Evolutionary conservation across 495 filamentous ascomycete species (phyloP), one percentile per base, ranked within the genome.

Genomic region (Hypoxylon rickii): DNA sequence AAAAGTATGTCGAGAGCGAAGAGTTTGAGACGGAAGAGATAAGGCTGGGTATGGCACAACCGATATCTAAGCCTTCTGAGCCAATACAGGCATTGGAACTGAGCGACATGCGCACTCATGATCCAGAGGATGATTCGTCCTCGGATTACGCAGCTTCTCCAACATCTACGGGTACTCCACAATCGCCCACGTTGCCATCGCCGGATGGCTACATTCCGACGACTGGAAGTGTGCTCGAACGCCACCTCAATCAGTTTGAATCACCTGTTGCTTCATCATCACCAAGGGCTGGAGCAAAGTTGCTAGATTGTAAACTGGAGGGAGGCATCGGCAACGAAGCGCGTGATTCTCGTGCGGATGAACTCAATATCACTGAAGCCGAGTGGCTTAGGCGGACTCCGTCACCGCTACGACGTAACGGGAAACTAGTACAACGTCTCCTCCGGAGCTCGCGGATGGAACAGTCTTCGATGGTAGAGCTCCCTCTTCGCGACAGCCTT

Each of bases 301-400:
- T 63, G 8, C 51, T 50, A 19, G 34, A 21, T 7, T 45, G 47
- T 17, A 31, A 31, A 38, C 34, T 49, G 39, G 50, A 42, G 17
- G 45, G 20, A 20, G 10, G 33, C 3, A 41, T 50, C 6, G 7
- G 11, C 34, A 12, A 16, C 40, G 46, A 64, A 26, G 44, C 29
- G 12, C 36, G 57, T 12, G 19, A 48, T 10, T 17, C 44, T 26
- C 54, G 38, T 16, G 29, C 53, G 12, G 51, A 34, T 34, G 49
- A 44, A 2, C 32, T 72, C 5, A 57, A 51, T 7, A 41, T 74
- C 7, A 70, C 55, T 2, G 74, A 76, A 44, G 46, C 69, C 7
- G 70, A 76, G 44, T 77, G 72, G 73, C 65, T 76, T 55, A 61
- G 67, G 21, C 68, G 66, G 18, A 70, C 68, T 15, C 74, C 71